Conservation (phyloP, 2,329 filamentous ascomycete species). For the Fusarium sp. region DNA sequence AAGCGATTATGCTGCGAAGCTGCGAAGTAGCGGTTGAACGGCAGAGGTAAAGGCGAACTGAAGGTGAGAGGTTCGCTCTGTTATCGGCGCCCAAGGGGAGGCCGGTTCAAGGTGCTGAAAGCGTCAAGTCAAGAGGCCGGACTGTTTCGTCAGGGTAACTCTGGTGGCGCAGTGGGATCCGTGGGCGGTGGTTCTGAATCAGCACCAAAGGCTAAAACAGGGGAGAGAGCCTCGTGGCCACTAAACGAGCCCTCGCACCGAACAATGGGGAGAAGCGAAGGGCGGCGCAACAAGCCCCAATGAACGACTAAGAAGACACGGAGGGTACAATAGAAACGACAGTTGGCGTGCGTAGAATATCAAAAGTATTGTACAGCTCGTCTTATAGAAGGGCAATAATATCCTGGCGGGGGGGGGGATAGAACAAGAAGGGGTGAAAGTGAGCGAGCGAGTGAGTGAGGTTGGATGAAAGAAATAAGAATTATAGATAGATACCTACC, state of each 20-base stretch:
- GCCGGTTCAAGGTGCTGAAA: conserved; percentile 18
- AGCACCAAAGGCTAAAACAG: conserved; percentile 21
- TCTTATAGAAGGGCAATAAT: conserved; percentile 1
- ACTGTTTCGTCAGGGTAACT: conserved; percentile 19
- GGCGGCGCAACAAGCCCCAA: conserved; percentile 19
- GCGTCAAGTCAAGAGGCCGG: conserved; percentile 17
- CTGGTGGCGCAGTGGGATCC: conserved; percentile 36
- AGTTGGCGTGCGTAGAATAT: background rate
- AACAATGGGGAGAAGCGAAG: conserved; percentile 24
- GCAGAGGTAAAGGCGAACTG: conserved; percentile 7
- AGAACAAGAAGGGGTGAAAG: background rate
- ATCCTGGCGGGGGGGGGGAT: conserved; percentile 9
- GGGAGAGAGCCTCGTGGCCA: conserved; percentile 14
- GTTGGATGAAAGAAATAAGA: conserved; percentile 21
- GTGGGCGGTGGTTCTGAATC: conserved; percentile 28
- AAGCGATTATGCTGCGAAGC: background rate
- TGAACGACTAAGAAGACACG: conserved; percentile 2
- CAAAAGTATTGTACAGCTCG: conserved; percentile 15
- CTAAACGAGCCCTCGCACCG: conserved; percentile 28
- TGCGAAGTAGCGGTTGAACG: conserved; percentile 7
- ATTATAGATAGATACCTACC: too few species aligned
- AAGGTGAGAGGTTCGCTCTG: conserved; percentile 6
- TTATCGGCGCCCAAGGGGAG: conserved; percentile 18
- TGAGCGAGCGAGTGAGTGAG: background rate
- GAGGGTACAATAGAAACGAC: background rate